Base-by-base conservation (phyloP, 139 green algal species). In the Tetratostichococcus sp. region DNA sequence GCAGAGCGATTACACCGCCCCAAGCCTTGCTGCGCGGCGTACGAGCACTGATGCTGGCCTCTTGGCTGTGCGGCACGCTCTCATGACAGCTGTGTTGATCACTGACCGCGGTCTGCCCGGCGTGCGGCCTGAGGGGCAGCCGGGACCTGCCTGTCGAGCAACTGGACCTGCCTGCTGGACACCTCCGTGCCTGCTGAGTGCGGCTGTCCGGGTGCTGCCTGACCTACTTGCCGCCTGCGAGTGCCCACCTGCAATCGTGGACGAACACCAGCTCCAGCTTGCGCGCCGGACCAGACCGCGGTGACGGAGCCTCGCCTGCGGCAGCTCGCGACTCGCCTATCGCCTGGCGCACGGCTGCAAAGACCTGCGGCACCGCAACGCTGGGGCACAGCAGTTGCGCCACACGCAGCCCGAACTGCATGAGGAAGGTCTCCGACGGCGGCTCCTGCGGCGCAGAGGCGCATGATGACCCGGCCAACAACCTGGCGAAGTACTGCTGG, bases 211-310 rank as follows among this genome's bases (percentile, higher is more conserved):
- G 34, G n/a, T 0, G 0, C 34, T 21, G 23, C 19, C 74, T n/a
- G n/a, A n/a, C n/a, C n/a, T n/a, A n/a, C n/a, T n/a, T n/a, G n/a
- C n/a, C n/a, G n/a, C n/a, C n/a, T n/a, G n/a, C n/a, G n/a, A n/a
- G 1, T 16, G 1, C 42, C 31, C 58, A 80, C 75, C 75, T 67
- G 70, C 75, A 80, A 33, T 80, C 75, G 42, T 80, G 75, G 4
- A 80, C 75, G 33, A 73, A 80, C 1, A 76, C 75, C 34, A 80
- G 70, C 75, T 80, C 75, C 28, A 80, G 58, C 30, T 67, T 43
- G 25, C 59, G 35, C 1, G 58, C 26, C 21, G 31, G 67, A 23
- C 25, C 22, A 16, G 50, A 11, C 30, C 25, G 21, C 8, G 23
- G 66, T 17, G 30, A 35, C 25, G 39, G 35, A 33, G 66, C 66